phyloP scores from a whole-genome alignment of 140 eudicot species.

The Anethum foeniculum region DNA sequence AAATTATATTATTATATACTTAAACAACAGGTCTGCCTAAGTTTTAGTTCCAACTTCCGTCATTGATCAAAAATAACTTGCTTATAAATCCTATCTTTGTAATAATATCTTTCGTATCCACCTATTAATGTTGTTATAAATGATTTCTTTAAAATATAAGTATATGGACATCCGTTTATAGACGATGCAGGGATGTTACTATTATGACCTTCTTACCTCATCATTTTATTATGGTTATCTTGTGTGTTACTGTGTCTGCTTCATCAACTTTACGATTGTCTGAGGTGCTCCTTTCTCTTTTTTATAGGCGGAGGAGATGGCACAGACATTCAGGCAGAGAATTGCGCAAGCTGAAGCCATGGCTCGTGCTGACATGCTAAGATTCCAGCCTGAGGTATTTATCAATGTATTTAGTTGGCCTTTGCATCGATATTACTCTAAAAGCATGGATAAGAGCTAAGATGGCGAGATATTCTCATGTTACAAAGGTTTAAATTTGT shows the following conservation, averaged over 20 bases:
- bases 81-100: neutral
- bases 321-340: slow-evolving; percentile 92
- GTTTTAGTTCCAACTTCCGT: neutral
- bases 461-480: neutral
- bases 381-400: slow-evolving; percentile 88
- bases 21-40: neutral
- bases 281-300: neutral
- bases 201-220: neutral
- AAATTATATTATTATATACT: neutral
- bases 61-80: neutral
- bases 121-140: neutral
- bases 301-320: slow-evolving; percentile 97
- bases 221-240: neutral
- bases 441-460: neutral
- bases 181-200: neutral
- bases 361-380: slow-evolving; percentile 99
- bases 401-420: neutral
- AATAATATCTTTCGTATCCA: neutral
- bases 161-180: neutral
- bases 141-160: neutral
- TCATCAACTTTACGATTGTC: neutral
- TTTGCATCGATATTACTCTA: neutral
- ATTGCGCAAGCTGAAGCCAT: slow-evolving; percentile 99
- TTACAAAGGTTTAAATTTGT: neutral
- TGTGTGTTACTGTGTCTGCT: neutral